Evolutionary conservation across 495 filamentous ascomycete species (phyloP), one percentile per base, ranked within the genome.

Genomic region (Podospora pseudocomata): DNA sequence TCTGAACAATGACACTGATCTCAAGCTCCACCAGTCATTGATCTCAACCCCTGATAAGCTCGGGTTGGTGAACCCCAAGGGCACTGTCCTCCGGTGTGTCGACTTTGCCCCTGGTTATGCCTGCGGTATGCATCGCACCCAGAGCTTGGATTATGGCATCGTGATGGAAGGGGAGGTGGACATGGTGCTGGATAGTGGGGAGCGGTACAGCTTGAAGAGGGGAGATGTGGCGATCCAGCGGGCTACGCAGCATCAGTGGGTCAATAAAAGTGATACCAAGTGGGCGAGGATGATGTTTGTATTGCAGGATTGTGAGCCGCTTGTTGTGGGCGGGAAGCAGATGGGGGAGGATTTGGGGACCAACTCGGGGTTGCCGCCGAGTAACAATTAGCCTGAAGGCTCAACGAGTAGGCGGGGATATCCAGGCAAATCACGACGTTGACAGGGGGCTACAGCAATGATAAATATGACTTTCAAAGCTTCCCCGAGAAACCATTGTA

Each of bases 121-220:
- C 26, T 84, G 81, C 68, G 80, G 82, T 65, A 86, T 94, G 85
- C 92, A 94, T 68, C 83, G 90, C 0, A 93, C 92, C 3, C 82
- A 88, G 72, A 88, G 84, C 18, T 76, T 95, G 4, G 92, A 94
- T 69, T 93, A 91, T 63, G 91, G 90, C 3, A 83, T 93, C 66
- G 86, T 95, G 28, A 67, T 95, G n/a, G 90, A 93, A 73, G 92
- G 92, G 0, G 74, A 85, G 71, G 74, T 90, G n/a, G 88, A 86
- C 73, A 82, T 88, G 77, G 75, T 85, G 6, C 76, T 93, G 9
- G 90, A 92, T 71, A 70, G 77, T 71, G 85, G 90, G 0, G 88
- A 87, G 73, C 78, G 75, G 63, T 75, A 80, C 63, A 69, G 76
- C 4, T 77, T 93, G 84, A 78, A 81, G 72, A 73, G 82, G 5